These are phyloP conservation scores for Blastomyces silverae DNA, from an alignment of 2,329 filamentous ascomycete species.

Conservation along the genomic window DNA sequence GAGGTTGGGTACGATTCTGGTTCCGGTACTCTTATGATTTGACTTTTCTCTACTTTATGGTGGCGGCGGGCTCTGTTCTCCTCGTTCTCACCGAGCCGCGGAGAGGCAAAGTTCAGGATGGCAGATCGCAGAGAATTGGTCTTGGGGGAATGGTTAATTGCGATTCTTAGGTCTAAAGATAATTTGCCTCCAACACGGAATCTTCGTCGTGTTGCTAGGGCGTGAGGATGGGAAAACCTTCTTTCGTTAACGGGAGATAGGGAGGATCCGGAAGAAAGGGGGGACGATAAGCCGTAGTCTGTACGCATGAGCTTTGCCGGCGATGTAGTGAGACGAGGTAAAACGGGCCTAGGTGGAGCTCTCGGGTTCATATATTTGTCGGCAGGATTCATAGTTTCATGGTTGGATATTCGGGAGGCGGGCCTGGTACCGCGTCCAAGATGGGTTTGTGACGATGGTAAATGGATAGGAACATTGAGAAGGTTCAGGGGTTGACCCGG, in stretches of 20 bases:
- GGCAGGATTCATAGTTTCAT: constrained; percentile 68
- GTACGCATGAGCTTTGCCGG: constrained; percentile 23
- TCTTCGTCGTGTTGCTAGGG: constrained; percentile 24
- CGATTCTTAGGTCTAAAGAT: constrained; percentile 25
- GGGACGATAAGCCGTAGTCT: constrained; percentile 20
- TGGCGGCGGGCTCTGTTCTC: constrained; percentile 8
- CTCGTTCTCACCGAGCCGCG: constrained; percentile 23
- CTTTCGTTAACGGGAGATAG: constrained; percentile 26
- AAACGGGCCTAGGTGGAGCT: constrained; percentile 47
- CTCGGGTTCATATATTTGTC: constrained; percentile 69
- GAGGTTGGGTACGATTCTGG: background rate
- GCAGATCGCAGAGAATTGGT: constrained; percentile 35
- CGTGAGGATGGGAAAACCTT: constrained; percentile 34
- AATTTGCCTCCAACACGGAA: constrained; percentile 25
- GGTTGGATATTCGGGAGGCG: constrained; percentile 50
- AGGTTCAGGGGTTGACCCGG: constrained; percentile 85
- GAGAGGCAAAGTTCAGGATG: constrained; percentile 32
- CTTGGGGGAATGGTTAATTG: constrained; percentile 34
- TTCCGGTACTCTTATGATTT: constrained; percentile 2
- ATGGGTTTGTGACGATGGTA: constrained; percentile 40
- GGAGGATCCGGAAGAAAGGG: constrained; percentile 26
- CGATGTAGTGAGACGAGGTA: constrained; percentile 43
- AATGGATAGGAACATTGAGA: constrained; percentile 68
- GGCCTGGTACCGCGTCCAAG: constrained; percentile 58
- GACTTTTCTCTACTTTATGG: background rate